Evolutionary conservation across 108 stramenopile species (phyloP).

Genomic region (Phaeodactylum tricornutum): DNA sequence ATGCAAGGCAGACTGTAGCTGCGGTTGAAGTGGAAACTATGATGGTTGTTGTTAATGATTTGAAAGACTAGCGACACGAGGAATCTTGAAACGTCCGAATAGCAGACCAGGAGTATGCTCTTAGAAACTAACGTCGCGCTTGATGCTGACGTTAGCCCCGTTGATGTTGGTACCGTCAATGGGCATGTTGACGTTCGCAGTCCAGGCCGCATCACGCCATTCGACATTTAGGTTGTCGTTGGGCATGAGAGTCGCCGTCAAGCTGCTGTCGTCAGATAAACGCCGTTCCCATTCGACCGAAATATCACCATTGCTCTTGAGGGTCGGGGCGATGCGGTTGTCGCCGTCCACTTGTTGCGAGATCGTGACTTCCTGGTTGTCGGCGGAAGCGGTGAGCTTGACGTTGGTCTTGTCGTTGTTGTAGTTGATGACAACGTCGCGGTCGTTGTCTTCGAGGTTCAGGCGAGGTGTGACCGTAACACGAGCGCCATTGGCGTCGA

Average conservation of each 20-base stretch:
- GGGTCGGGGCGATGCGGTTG: conserved; percentile 71
- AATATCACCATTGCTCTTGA: conserved; percentile 55
- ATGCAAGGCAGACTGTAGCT: no score
- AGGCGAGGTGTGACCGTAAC: conserved; percentile 74
- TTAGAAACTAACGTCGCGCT: conserved; percentile 78
- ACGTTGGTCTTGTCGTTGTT: conserved; percentile 63
- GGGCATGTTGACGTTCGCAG: conserved; percentile 71
- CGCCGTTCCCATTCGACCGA: conserved; percentile 70
- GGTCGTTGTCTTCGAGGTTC: conserved; percentile 41
- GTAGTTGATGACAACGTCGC: conserved; percentile 70
- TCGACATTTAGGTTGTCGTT: conserved; percentile 69
- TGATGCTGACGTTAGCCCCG: conserved; percentile 69
- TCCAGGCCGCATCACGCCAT: conserved; percentile 81
- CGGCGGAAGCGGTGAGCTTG: conserved; percentile 47
- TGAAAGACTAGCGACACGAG: no score
- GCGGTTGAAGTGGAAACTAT: no score
- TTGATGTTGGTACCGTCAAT: conserved; percentile 53
- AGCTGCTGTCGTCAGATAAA: conserved; percentile 53
- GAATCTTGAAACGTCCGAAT: no score
- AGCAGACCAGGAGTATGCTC: not conserved
- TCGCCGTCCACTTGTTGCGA: conserved; percentile 63
- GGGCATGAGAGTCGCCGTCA: conserved; percentile 70
- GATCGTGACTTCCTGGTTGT: conserved; percentile 67
- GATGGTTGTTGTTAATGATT: no score
- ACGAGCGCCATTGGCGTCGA: conserved; percentile 63